Evolutionary conservation across 2,329 filamentous ascomycete species (phyloP).

Genomic region (Penicillium sclerotiorum): DNA sequence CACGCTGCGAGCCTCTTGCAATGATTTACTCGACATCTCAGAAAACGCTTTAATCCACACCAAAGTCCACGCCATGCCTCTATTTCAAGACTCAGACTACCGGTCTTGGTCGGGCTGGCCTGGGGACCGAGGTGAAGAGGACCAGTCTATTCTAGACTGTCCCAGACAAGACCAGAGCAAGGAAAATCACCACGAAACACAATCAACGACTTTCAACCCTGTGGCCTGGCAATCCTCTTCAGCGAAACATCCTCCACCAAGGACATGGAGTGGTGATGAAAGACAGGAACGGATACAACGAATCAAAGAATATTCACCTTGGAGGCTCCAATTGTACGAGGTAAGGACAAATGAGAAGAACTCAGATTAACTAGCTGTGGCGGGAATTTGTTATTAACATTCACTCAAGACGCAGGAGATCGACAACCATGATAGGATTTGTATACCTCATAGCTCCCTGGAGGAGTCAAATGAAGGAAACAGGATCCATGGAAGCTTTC

Average conservation of each 20-base stretch:
- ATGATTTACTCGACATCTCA: constrained; percentile 27
- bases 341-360: constrained; percentile 43
- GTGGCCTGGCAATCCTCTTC: constrained; percentile 13
- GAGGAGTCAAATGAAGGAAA: constrained; percentile 22
- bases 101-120: constrained; percentile 32
- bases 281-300: constrained; percentile 80
- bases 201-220: background rate
- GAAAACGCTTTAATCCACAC: no score
- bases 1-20: constrained; percentile 24
- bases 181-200: constrained; percentile 5
- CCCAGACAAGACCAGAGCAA: constrained; percentile 18
- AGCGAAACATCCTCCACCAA: constrained; percentile 20
- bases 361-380: no score
- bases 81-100: constrained; percentile 39
- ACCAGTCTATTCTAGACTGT: constrained; percentile 16
- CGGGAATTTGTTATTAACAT: constrained; percentile 18
- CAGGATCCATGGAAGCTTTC: constrained; percentile 14
- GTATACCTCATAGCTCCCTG: constrained; percentile 30
- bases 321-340: constrained; percentile 68
- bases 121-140: constrained; percentile 19
- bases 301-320: constrained; percentile 79
- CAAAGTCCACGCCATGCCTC: constrained; percentile 41
- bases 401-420: constrained; percentile 10
- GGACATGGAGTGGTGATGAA: constrained; percentile 52
- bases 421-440: constrained; percentile 5